These are phyloP conservation scores for Aegilops tauschii DNA, from an alignment of 176 grass and related monocot species.

Conservation along the genomic window DNA sequence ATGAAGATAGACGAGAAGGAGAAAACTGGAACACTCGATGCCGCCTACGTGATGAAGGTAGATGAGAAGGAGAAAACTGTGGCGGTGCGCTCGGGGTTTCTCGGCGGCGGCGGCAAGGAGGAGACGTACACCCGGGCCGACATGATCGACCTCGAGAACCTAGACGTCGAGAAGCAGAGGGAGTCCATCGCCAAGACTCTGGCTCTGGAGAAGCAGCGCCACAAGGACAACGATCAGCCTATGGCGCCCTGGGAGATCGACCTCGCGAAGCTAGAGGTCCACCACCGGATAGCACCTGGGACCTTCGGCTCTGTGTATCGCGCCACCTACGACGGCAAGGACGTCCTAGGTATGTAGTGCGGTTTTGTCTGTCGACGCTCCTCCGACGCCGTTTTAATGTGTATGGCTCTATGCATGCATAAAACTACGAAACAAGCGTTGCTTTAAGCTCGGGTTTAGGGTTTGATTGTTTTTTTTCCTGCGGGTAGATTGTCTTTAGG, in stretches of 20 bases:
- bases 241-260: slow-evolving; percentile 1
- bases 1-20: no score
- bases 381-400: neutral
- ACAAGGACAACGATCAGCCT: neutral
- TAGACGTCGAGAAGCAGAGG: neutral
- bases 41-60: neutral
- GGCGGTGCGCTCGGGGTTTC: neutral
- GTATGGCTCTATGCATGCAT: neutral
- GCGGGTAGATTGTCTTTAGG: neutral
- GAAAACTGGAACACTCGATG: no score
- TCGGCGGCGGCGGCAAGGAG: neutral
- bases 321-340: neutral
- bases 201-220: neutral
- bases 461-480: no score
- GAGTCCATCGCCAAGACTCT: neutral
- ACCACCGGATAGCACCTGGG: neutral
- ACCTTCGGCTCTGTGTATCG: neutral
- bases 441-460: no score
- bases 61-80: no score
- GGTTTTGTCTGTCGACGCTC: neutral
- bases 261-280: neutral
- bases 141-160: neutral
- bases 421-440: no score
- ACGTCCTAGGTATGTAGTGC: neutral
- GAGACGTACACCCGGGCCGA: neutral